Evolutionary conservation across 139 green algal genomes (phyloP).

Genomic region (Micromonas pusilla): DNA sequence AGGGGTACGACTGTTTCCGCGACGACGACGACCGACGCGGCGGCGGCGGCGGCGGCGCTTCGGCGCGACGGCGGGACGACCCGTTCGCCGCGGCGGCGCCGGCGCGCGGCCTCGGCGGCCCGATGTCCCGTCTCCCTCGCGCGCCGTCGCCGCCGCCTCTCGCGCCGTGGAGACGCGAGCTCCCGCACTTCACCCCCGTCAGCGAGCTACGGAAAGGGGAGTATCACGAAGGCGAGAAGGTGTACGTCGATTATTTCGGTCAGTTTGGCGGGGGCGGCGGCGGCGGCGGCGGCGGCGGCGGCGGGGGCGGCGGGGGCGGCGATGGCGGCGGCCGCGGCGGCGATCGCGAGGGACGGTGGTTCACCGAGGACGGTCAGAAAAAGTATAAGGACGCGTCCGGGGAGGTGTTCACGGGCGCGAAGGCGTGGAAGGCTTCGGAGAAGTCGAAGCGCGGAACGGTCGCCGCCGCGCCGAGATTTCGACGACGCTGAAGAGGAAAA

Average conservation of each 20-base stretch:
- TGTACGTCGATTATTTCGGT: conserved; percentile 8
- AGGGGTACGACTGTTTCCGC: neutral
- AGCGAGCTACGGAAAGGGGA: neutral
- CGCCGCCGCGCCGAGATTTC: no score
- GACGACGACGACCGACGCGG: neutral
- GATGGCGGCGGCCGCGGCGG: neutral
- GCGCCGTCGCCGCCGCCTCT: neutral
- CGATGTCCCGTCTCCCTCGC: no score
- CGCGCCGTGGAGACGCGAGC: neutral
- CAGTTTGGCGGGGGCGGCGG: neutral
- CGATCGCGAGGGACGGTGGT: neutral
- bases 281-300: conserved; percentile 3
- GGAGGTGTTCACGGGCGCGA: neutral
- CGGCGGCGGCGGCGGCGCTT: neutral
- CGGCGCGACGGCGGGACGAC: no score
- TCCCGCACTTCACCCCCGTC: conserved; percentile 7
- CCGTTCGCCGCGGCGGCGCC: no score
- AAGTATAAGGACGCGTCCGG: neutral
- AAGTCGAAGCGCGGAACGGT: no score
- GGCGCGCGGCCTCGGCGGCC: no score
- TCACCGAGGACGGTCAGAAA: neutral
- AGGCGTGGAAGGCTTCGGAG: neutral
- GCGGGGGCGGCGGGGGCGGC: neutral
- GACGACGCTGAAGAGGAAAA: no score
- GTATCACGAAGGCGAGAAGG: neutral